phyloP scores from a whole-genome alignment of 2,329 filamentous ascomycete species.

The Aspergillus fischeri region DNA sequence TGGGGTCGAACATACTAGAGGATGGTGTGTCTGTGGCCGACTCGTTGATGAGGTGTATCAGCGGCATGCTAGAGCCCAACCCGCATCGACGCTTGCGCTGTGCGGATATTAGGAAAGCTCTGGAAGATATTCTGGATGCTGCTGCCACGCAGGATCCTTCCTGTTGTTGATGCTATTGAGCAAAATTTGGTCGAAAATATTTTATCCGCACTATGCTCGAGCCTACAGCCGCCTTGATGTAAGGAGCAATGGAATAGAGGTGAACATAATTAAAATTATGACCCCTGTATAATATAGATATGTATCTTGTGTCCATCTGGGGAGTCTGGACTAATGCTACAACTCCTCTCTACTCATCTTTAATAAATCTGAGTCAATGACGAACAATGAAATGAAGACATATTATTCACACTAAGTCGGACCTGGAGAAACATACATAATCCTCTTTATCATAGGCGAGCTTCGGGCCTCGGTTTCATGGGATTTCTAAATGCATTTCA shows the following conservation, averaged over 20 bases:
- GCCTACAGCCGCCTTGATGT: neutral
- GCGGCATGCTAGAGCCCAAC: slow-evolving; percentile 39
- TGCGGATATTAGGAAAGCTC: slow-evolving; percentile 29
- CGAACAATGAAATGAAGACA: neutral
- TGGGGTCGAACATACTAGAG: slow-evolving; percentile 22
- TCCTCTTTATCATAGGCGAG: too few relatives aligned
- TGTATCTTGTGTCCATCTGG: neutral
- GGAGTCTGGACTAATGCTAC: neutral
- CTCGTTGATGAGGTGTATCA: slow-evolving; percentile 35
- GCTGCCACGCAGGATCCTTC: slow-evolving; percentile 12
- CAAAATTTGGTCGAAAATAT: neutral
- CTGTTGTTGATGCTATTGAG: neutral
- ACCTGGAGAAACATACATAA: neutral
- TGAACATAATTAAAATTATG: neutral
- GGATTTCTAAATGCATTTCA: too few relatives aligned
- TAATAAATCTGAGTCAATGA: neutral
- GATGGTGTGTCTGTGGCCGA: slow-evolving; percentile 28
- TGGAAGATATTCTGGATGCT: slow-evolving; percentile 25
- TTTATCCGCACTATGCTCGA: neutral
- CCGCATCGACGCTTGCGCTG: slow-evolving; percentile 36
- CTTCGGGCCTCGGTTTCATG: neutral
- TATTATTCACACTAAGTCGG: neutral
- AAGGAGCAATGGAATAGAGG: neutral
- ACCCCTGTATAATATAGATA: neutral
- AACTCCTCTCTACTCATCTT: neutral